phyloP scores from a whole-genome alignment of 2,329 filamentous ascomycete genomes.

The Xylaria multiplex region DNA sequence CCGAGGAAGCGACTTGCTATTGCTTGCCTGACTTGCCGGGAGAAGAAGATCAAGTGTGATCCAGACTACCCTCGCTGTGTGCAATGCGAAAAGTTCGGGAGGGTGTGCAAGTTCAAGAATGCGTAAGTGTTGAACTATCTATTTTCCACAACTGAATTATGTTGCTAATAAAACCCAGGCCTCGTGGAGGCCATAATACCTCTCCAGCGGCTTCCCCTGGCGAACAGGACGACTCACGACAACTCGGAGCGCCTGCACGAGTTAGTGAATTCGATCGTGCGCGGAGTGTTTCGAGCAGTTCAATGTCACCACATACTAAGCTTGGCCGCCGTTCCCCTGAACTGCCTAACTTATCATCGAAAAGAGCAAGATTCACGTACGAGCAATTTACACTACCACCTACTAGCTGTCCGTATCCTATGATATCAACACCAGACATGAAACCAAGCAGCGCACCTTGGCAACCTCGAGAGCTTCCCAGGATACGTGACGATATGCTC shows the following conservation, averaged over 20 bases:
- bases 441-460: conserved; percentile 48
- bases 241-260: conserved; percentile 48
- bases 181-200: conserved; percentile 67
- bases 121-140: conserved; percentile 71
- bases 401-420: conserved; percentile 45
- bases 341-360: conserved; percentile 53
- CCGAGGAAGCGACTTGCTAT: conserved; percentile 90
- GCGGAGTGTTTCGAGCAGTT: conserved; percentile 58
- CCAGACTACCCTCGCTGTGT: conserved; percentile 87
- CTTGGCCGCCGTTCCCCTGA: conserved; percentile 46
- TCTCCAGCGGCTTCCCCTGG: conserved; percentile 64
- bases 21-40: conserved; percentile 83
- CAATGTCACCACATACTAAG: conserved; percentile 59
- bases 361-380: conserved; percentile 61
- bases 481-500: conserved; percentile 61
- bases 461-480: conserved; percentile 57
- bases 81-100: conserved; percentile 91
- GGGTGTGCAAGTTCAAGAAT: conserved; percentile 85
- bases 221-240: conserved; percentile 59
- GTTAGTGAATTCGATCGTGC: conserved; percentile 53
- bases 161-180: conserved; percentile 52
- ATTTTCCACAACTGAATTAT: background rate
- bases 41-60: conserved; percentile 98
- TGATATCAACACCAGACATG: conserved; percentile 50
- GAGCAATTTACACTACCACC: conserved; percentile 55